phyloP scores from a whole-genome alignment of 495 filamentous ascomycete species.

The Cetradonia linearis region DNA sequence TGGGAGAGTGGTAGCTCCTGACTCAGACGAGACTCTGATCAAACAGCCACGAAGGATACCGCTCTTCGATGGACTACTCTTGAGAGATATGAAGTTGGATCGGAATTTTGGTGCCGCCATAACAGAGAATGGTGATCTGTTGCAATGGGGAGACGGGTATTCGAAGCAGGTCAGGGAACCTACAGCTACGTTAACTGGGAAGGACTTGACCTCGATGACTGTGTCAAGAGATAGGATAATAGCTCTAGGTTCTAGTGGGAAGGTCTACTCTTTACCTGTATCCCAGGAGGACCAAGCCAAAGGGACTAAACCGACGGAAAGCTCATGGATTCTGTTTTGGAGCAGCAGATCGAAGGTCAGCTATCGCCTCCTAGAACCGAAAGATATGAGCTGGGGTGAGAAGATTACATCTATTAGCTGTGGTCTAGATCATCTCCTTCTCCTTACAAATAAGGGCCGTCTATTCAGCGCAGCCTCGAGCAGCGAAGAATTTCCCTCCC shows the following conservation, averaged over 20 bases:
- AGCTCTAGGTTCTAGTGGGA: constrained; percentile 65
- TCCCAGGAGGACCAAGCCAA: constrained; percentile 55
- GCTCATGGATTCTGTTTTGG: constrained; percentile 73
- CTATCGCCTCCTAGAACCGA: constrained; percentile 61
- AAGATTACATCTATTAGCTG: constrained; percentile 60
- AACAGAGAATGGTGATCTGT: constrained; percentile 73
- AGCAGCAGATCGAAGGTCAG: constrained; percentile 46
- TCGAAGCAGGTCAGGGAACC: constrained; percentile 49
- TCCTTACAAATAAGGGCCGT: constrained; percentile 77
- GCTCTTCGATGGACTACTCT: constrained; percentile 75
- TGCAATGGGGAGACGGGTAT: constrained; percentile 84
- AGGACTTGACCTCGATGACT: constrained; percentile 60
- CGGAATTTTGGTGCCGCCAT: constrained; percentile 79
- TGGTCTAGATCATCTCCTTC: constrained; percentile 73
- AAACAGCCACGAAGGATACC: constrained; percentile 69
- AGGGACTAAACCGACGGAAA: constrained; percentile 50
- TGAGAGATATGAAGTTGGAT: constrained; percentile 81
- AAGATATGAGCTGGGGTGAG: constrained; percentile 59
- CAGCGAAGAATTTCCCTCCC: constrained; percentile 63
- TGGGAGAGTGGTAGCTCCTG: constrained; percentile 76
- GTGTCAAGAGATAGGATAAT: constrained; percentile 76
- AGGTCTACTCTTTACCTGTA: constrained; percentile 78
- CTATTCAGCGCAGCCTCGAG: constrained; percentile 77
- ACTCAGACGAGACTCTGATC: constrained; percentile 61
- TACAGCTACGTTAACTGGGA: constrained; percentile 64